Evolutionary conservation across 441 rosid species (phyloP).

Genomic region (Manihot esculenta): DNA sequence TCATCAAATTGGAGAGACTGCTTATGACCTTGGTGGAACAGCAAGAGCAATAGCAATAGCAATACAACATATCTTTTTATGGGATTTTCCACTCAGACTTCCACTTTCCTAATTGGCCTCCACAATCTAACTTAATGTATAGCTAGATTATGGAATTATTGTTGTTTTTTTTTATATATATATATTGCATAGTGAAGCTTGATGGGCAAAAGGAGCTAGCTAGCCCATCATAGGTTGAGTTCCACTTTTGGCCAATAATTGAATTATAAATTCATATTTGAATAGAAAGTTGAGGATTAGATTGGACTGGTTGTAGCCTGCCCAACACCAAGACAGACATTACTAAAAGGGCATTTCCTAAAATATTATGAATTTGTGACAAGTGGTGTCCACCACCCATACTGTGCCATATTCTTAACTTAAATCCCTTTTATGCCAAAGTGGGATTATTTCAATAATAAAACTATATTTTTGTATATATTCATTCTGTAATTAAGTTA

Average conservation of each 20-base stretch:
- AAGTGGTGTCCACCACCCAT: conserved; percentile 6
- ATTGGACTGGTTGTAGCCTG: conserved; percentile 3
- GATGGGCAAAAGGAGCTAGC: neutral
- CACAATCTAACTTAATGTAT: neutral
- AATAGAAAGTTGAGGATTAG: neutral
- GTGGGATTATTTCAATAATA: too few species aligned
- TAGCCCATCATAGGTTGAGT: too few species aligned
- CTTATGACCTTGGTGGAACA: too few species aligned
- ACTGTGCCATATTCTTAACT: too few species aligned
- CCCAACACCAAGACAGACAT: conserved; percentile 7
- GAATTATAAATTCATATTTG: neutral
- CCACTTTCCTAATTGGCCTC: conserved; percentile 15
- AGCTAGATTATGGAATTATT: too few species aligned
- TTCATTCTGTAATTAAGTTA: too few species aligned
- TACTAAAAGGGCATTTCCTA: neutral
- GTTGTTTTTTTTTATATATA: conserved; percentile 3
- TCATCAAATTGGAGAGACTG: neutral
- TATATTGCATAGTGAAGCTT: too few species aligned
- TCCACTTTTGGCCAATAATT: conserved; percentile 31
- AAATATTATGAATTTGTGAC: neutral
- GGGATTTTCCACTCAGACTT: neutral
- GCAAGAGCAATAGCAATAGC: too few species aligned
- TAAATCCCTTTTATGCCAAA: too few species aligned
- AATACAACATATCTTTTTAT: neutral
- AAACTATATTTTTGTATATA: too few species aligned